phyloP scores from a whole-genome alignment of 345 rosid species.

The Sisymbrium irio region DNA sequence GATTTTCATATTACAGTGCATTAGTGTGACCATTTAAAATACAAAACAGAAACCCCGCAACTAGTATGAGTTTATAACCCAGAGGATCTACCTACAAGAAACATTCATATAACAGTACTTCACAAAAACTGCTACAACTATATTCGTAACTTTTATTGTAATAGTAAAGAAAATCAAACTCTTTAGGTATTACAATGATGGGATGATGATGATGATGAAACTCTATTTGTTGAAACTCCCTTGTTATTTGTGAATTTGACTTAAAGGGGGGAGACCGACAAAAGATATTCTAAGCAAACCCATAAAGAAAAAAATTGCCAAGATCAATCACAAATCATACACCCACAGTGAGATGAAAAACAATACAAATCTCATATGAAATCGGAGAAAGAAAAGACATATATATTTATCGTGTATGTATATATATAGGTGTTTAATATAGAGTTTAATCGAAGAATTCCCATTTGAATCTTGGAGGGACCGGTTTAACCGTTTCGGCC shows the following conservation, averaged over 20 bases:
- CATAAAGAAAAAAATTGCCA: constrained; percentile 11
- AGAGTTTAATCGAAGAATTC: constrained; percentile 63
- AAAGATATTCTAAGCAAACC: constrained; percentile 16
- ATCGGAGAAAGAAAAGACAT: not conserved
- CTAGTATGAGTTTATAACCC: too few species aligned
- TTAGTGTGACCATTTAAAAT: not conserved
- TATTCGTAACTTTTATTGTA: constrained; percentile 18
- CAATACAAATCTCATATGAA: constrained; percentile 20
- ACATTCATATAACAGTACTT: not conserved
- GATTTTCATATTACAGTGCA: not conserved
- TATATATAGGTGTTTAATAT: not conserved
- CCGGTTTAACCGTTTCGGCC: constrained; percentile 34
- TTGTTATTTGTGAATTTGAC: constrained; percentile 22
- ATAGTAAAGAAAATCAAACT: constrained; percentile 27
- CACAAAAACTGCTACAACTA: not conserved
- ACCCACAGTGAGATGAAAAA: constrained; percentile 5
- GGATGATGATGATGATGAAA: constrained; percentile 23
- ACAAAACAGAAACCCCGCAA: not conserved
- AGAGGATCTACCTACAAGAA: not conserved
- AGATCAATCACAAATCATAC: constrained; percentile 31
- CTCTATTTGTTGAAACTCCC: constrained; percentile 25
- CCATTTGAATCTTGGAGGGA: constrained; percentile 81
- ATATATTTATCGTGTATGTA: constrained; percentile 21
- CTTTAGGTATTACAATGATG: constrained; percentile 27
- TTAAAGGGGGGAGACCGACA: constrained; percentile 23